A percentile compares a stretch with the other conserved stretches of the same genome.
Conservation (phyloP, 768 basidiomycete genomes). For the Suillus placidus region DNA sequence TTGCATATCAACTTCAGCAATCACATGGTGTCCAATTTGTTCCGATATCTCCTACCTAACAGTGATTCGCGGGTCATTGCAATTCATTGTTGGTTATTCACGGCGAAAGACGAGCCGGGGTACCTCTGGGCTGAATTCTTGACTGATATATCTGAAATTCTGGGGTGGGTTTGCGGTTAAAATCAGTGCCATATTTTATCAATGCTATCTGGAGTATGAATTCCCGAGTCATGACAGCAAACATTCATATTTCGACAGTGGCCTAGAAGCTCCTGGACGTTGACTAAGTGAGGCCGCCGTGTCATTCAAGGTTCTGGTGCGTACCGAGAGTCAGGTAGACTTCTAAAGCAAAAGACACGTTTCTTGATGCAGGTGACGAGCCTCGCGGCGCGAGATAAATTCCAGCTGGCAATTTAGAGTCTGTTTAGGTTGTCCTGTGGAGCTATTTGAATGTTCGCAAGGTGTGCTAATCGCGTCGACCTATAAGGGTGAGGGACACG, state of each 20-base stretch:
- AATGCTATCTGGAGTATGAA: background rate
- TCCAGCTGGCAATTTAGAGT: background rate
- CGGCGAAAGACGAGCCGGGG: background rate
- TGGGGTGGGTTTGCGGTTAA: constrained; percentile 92
- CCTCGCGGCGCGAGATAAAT: background rate
- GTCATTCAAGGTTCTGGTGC: background rate
- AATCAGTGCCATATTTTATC: constrained; percentile 55
- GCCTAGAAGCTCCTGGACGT: background rate
- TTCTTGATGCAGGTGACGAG: background rate
- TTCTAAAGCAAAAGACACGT: background rate
- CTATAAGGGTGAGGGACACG: background rate
- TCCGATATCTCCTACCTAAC: background rate
- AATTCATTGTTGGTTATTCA: background rate
- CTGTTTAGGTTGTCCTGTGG: background rate
- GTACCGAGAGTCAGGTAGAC: background rate
- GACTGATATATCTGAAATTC: constrained; percentile 73
- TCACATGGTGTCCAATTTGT: background rate
- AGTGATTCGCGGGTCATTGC: background rate
- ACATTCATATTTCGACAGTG: background rate
- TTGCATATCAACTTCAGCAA: background rate
- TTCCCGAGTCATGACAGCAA: background rate
- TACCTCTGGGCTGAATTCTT: background rate
- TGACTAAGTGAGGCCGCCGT: background rate
- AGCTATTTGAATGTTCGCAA: constrained; percentile 1
- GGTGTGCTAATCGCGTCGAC: constrained; percentile 1